Conservation (phyloP, 2,329 filamentous ascomycete genomes). For the Metarhizium guizhouense region DNA sequence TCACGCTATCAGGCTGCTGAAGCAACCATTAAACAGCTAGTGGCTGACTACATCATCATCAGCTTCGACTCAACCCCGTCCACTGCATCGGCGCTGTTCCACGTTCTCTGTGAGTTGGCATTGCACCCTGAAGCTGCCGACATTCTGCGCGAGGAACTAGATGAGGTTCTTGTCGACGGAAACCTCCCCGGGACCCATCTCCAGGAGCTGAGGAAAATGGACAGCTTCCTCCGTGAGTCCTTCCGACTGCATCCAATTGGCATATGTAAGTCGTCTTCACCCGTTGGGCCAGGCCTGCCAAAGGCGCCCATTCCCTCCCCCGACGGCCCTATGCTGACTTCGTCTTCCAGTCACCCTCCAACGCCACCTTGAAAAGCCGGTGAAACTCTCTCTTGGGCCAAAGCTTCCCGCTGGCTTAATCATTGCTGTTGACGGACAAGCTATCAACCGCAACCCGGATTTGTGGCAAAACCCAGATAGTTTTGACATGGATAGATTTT, state of each 20-base stretch:
- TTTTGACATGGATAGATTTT: constrained; percentile 14
- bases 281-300: constrained; percentile 2
- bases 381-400: constrained; percentile 14
- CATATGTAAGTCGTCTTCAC: constrained; percentile 9
- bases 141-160: constrained; percentile 35
- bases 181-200: constrained; percentile 11
- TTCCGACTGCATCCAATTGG: too few relatives aligned
- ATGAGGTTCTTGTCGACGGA: constrained; percentile 18
- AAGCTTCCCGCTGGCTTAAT: constrained; percentile 13
- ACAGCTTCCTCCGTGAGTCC: constrained; percentile 14
- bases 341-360: constrained; percentile 4
- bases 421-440: constrained; percentile 14
- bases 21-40: constrained; percentile 1
- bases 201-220: constrained; percentile 14
- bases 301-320: too few relatives aligned
- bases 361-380: constrained; percentile 1
- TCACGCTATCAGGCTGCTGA: background rate
- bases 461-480: constrained; percentile 12
- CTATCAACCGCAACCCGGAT: constrained; percentile 10
- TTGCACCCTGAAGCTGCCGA: constrained; percentile 32
- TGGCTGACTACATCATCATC: constrained; percentile 5
- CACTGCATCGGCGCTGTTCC: constrained; percentile 5
- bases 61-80: constrained; percentile 7
- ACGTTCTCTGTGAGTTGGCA: constrained; percentile 33
- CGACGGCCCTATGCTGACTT: background rate